A percentile compares a stretch with the other conserved stretches of the same genome.
Conservation (phyloP, 148 eudicot species). For the Vaccinium darrowii region DNA sequence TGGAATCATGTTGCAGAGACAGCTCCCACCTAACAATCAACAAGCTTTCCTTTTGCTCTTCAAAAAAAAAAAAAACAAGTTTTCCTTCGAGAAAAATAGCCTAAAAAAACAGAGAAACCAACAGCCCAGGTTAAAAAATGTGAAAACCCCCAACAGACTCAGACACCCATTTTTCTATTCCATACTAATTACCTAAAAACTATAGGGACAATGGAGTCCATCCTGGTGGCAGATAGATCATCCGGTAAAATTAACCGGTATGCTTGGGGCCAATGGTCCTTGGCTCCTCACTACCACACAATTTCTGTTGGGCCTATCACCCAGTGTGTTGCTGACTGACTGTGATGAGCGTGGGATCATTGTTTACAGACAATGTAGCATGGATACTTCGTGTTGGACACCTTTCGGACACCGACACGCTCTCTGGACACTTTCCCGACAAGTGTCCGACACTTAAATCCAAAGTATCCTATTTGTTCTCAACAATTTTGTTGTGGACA, state of each 20-base stretch:
- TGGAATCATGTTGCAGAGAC: neutral
- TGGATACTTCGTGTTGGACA: neutral
- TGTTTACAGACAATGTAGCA: neutral
- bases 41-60: conserved; percentile 22
- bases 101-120: conserved; percentile 7
- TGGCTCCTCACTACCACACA: neutral
- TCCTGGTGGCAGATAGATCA: neutral
- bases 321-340: neutral
- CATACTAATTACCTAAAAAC: neutral
- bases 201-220: conserved; percentile 19
- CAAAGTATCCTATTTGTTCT: neutral
- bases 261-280: neutral
- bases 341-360: neutral
- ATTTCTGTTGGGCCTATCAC: neutral
- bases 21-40: conserved; percentile 24
- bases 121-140: conserved; percentile 13
- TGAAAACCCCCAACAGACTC: conserved; percentile 13
- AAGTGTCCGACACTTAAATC: neutral
- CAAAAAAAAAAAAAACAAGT: no score
- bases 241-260: neutral
- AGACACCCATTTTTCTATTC: neutral
- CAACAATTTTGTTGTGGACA: neutral
- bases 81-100: conserved; percentile 21
- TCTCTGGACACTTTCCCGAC: neutral
- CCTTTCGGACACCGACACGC: neutral